Percentiles rank a stretch among this genome's conserved stretches.
Conservation (phyloP, 108 stramenopile species). For the Fragilariopsis cylindrus region DNA sequence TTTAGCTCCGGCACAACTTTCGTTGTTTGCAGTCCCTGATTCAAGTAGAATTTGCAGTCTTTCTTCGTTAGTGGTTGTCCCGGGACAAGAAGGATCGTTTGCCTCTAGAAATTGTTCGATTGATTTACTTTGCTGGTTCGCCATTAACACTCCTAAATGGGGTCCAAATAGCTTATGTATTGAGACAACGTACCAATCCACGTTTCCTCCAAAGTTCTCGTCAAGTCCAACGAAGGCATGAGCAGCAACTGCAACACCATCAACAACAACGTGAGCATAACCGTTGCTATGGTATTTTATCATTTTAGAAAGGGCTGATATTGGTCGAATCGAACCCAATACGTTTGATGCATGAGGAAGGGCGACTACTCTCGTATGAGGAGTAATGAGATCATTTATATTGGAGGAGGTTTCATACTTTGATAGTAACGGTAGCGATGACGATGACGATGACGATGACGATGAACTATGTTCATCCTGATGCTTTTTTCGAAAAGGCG, state of each 20-base stretch:
- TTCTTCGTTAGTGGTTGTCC: neutral
- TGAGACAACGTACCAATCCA: slow-evolving; percentile 82
- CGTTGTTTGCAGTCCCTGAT: slow-evolving; percentile 77
- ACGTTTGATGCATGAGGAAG: slow-evolving; percentile 83
- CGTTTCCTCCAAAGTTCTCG: slow-evolving; percentile 12
- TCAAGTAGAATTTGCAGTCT: slow-evolving; percentile 34
- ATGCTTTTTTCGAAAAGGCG: slow-evolving; percentile 19
- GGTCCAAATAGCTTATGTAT: slow-evolving; percentile 84
- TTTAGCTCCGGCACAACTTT: slow-evolving; percentile 73
- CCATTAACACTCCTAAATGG: slow-evolving; percentile 70
- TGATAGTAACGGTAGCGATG: neutral
- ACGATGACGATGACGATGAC: neutral
- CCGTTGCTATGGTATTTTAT: slow-evolving; percentile 39
- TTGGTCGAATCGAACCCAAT: slow-evolving; percentile 66
- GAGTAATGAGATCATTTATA: slow-evolving; percentile 48
- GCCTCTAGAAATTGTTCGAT: slow-evolving; percentile 8
- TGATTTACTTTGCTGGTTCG: slow-evolving; percentile 16
- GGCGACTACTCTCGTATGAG: slow-evolving; percentile 61
- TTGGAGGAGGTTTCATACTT: neutral
- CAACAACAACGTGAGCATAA: slow-evolving; percentile 68
- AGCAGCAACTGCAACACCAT: slow-evolving; percentile 85
- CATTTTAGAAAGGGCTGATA: slow-evolving; percentile 32
- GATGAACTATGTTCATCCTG: neutral
- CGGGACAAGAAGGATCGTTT: neutral
- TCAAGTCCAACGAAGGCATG: slow-evolving; percentile 50